Conservation (phyloP, 768 basidiomycete species). For the Gautieria morchelliformis region DNA sequence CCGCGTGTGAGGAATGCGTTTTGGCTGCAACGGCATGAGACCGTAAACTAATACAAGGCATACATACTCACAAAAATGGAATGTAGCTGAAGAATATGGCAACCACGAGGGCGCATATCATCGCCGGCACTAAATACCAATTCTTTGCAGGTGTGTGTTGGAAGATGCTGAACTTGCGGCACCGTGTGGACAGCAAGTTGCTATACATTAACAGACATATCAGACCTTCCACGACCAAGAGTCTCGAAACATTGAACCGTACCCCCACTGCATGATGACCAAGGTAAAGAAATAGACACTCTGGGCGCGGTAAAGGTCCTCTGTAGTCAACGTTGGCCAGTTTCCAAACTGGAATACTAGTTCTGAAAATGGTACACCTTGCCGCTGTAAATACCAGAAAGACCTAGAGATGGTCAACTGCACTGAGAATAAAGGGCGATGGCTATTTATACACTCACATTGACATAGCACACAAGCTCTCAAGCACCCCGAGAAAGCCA, state of each 20-base stretch:
- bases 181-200: slow-evolving; percentile 46
- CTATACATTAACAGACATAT: neutral
- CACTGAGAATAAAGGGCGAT: neutral
- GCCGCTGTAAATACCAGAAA: slow-evolving; percentile 35
- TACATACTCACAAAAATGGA: slow-evolving; percentile 10
- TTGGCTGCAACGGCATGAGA: slow-evolving; percentile 24
- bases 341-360: slow-evolving; percentile 38
- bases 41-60: slow-evolving; percentile 31
- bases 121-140: slow-evolving; percentile 36
- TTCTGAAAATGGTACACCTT: slow-evolving; percentile 38
- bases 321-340: slow-evolving; percentile 30
- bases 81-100: slow-evolving; percentile 31
- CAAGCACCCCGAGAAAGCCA: slow-evolving; percentile 41
- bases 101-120: slow-evolving; percentile 32
- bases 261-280: slow-evolving; percentile 51
- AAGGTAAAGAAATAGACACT: slow-evolving; percentile 43
- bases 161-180: slow-evolving; percentile 44
- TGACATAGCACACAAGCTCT: slow-evolving; percentile 37
- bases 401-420: slow-evolving; percentile 16
- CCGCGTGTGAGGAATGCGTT: slow-evolving; percentile 39
- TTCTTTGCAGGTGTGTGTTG: slow-evolving; percentile 44
- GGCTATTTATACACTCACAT: slow-evolving; percentile 28
- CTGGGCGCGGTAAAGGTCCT: slow-evolving; percentile 38
- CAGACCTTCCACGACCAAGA: neutral
- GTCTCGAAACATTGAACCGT: neutral